Evolutionary conservation across 2,329 filamentous ascomycete species (phyloP).

Genomic region (Botryotinia narcissicola): DNA sequence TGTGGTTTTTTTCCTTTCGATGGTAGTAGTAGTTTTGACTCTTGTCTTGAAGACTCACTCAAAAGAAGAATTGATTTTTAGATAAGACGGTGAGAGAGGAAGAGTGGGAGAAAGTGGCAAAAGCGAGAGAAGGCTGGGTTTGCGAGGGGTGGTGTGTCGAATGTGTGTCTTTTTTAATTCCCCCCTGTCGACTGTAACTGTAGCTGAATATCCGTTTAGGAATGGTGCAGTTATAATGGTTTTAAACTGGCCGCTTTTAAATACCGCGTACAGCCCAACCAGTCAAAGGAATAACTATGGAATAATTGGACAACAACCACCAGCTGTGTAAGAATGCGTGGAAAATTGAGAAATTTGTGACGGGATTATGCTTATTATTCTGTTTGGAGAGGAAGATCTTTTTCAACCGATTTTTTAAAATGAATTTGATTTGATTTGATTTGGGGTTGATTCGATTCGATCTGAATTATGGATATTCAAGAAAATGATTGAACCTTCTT

Average conservation of each 20-base stretch:
- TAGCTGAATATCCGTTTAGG: constrained; percentile 4
- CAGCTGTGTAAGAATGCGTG: not conserved
- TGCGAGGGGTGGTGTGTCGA: not conserved
- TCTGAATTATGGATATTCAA: not conserved
- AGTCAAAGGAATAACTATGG: not conserved
- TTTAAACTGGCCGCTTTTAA: constrained; percentile 14
- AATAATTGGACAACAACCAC: not conserved
- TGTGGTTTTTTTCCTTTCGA: not conserved
- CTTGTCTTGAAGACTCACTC: not conserved
- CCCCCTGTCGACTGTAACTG: not conserved
- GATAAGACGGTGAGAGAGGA: constrained; percentile 14
- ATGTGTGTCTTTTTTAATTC: not conserved
- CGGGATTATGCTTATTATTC: constrained; percentile 13
- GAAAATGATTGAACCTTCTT: not conserved
- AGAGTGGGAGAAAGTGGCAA: constrained; percentile 14
- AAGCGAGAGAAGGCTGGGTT: constrained; percentile 16
- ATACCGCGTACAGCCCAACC: not conserved
- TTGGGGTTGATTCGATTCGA: not conserved
- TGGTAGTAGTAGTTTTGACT: constrained; percentile 3
- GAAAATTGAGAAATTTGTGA: not conserved
- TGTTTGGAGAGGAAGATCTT: not conserved
- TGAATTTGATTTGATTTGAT: not conserved
- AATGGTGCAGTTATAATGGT: not conserved
- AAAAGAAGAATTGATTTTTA: constrained; percentile 2
- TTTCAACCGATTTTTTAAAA: constrained; percentile 1